A percentile compares a stretch with the other conserved stretches of the same genome.
These are phyloP conservation scores for Cyanodermella asteris DNA, from an alignment of 2,329 filamentous ascomycete species.

Conservation along the genomic window DNA sequence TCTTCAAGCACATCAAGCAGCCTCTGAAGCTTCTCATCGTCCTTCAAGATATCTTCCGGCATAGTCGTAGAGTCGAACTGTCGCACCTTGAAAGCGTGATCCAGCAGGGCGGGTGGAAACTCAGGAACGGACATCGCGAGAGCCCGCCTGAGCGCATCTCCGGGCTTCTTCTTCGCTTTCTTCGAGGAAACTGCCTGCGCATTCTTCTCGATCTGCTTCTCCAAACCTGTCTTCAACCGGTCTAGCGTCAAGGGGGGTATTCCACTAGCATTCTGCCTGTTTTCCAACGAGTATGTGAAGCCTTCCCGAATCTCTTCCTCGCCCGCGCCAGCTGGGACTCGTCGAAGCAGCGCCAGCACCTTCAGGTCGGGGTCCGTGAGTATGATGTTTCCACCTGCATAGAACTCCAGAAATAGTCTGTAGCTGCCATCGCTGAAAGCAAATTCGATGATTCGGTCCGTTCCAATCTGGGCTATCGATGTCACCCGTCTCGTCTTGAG, in stretches of 20 bases:
- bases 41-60: slow-evolving; percentile 46
- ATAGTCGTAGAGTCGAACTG: slow-evolving; percentile 47
- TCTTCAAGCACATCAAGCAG: slow-evolving; percentile 47
- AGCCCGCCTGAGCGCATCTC: slow-evolving; percentile 56
- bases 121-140: slow-evolving; percentile 72
- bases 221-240: slow-evolving; percentile 45
- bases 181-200: slow-evolving; percentile 29
- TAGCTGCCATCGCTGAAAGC: slow-evolving; percentile 83
- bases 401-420: slow-evolving; percentile 80
- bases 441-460: slow-evolving; percentile 80
- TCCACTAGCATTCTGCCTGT: slow-evolving; percentile 64
- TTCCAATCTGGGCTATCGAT: slow-evolving; percentile 63
- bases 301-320: slow-evolving; percentile 66
- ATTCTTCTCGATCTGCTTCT: slow-evolving; percentile 35
- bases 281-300: slow-evolving; percentile 54
- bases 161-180: slow-evolving; percentile 54
- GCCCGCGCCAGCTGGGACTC: slow-evolving; percentile 60
- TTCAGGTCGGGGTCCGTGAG: slow-evolving; percentile 68
- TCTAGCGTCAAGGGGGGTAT: slow-evolving; percentile 55
- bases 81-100: slow-evolving; percentile 55
- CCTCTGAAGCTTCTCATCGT: slow-evolving; percentile 39
- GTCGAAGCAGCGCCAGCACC: slow-evolving; percentile 59
- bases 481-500: slow-evolving; percentile 75
- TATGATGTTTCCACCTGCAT: slow-evolving; percentile 85
- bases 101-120: slow-evolving; percentile 66